Evolutionary conservation across 257 asterid genomes (phyloP).

Genomic region (Capsicum rhomboideum): DNA sequence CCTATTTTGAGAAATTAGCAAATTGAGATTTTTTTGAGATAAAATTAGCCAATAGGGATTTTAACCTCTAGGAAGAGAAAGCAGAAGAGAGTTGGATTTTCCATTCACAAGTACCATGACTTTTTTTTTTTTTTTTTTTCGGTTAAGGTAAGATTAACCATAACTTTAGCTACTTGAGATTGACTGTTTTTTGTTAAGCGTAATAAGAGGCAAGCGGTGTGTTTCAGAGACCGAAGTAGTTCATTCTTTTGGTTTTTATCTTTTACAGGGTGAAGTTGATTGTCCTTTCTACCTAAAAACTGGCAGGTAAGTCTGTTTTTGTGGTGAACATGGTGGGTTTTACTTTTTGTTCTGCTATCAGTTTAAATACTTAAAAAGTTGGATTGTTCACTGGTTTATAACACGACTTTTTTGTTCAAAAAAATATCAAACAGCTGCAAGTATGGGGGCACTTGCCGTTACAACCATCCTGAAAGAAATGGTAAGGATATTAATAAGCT

Average conservation of each 20-base stretch:
- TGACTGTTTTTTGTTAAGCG: neutral
- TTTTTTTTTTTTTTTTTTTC: neutral
- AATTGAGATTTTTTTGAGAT: neutral
- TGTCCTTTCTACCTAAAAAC: conserved; percentile 96
- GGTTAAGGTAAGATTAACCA: neutral
- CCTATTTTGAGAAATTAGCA: neutral
- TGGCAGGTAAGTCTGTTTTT: conserved; percentile 66
- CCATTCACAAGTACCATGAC: neutral
- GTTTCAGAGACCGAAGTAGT: neutral
- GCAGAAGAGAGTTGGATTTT: neutral
- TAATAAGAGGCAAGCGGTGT: neutral
- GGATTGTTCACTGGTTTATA: neutral
- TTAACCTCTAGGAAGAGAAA: neutral
- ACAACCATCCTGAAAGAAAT: conserved; percentile 87
- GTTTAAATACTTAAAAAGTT: neutral
- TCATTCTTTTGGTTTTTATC: conserved; percentile 2
- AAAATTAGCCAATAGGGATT: neutral
- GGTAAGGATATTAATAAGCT: conserved; percentile 29
- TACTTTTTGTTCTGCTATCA: neutral
- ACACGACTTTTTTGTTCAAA: conserved; percentile 4
- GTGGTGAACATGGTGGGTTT: conserved; percentile 2
- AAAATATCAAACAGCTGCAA: conserved; percentile 63
- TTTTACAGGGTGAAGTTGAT: conserved; percentile 87
- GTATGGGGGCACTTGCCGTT: conserved; percentile 89
- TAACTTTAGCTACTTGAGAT: neutral